Base-by-base conservation (phyloP, 345 rosid genomes). In the Salix brachista region DNA sequence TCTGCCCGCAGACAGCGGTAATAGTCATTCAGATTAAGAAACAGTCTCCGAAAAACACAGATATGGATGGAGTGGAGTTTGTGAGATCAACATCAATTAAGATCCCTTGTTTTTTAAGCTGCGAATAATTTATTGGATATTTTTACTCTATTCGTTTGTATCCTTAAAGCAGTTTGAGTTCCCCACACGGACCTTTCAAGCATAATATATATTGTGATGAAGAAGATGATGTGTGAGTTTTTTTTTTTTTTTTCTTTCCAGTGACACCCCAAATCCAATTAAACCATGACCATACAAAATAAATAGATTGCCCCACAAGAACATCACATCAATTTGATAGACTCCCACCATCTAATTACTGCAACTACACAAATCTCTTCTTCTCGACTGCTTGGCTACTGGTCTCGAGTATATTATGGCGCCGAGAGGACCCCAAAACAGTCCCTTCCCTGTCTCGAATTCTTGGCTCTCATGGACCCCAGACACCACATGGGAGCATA, bases 401-500 rank as follows among this genome's bases (percentile, higher is more conserved):
- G 14, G 52, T 1, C 17, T 4, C 4, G 52, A 46, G 52, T 46
- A 46, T 46, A 16, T 14, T 14, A 46, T 46, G 52, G 52, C 52
- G 13, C 52, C 17, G 75, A 52, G 70, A 36, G 77, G 84, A 77
- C 80, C 80, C 75, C 41, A 61, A 69, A 73, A 81, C 69, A 78
- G 84, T 77, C 84, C 56, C 74, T 62, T 81, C 84, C 14, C 37
- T 62, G 83, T 67, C 83, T 60, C 34, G 50, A 60, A 67, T 26
- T 65, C 81, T 23, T 17, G 70, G 73, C 41, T 26, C 67, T 8
- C 30, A n/a, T 65, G 77, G 78, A 42, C 68, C 72, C 80, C 75
- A 73, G 14, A 23, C 8, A 71, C 67, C 84, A 81, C 84, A 74
- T 81, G 84, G 83, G 74, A 5, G 78, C 70, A 81, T 61, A 73